Base-by-base conservation (phyloP, 2,329 filamentous ascomycete species). In the Cucurbitaria berberidis region DNA sequence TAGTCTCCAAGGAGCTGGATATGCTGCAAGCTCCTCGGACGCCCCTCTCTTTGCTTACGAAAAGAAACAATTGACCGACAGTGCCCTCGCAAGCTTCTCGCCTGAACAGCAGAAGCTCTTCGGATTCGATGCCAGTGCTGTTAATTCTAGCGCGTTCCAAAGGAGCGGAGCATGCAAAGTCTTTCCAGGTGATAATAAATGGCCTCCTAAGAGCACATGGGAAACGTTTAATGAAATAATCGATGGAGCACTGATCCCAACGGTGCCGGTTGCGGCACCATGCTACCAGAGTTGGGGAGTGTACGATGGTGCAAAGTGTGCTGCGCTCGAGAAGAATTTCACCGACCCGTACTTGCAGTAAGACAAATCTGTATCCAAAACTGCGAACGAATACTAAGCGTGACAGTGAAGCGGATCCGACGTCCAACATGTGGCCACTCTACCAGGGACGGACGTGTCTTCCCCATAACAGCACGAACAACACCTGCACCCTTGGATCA, bases 171-270 rank as follows among this genome's bases (percentile, higher is more conserved):
- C 34, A n/a, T 68, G 65, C 53, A 66, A 62, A 21, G 38, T 36
- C 5, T 65, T 65, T n/a, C 67, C 66, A 5, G 64, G 64, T 29
- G 67, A 68, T 39, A 40, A 43, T 9, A 24, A 35, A 15, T 69
- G 67, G 65, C 65, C 67, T 3, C 58, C 60, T 0, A 39, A 36
- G 16, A 19, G 35, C 0, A 53, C 58, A 3, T 69, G 66, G 66
- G 27, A 53, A 26, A 46, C 9, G 3, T 57, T 68, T 32, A 66
- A 68, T 45, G 42, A 34, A 15, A 61, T 62, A 6, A 46, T 66
- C 6, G 52, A 51, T 4, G 66, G 65, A 10, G 48, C 55, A 15
- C 45, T 69, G 16, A 48, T 63, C 10, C 55, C 55, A 15, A 68
- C 64, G 13, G 51, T 65, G 21, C 67, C 67, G 10, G 48, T 68